phyloP scores from a whole-genome alignment of 306 rosid species.

The Prunus mume region DNA sequence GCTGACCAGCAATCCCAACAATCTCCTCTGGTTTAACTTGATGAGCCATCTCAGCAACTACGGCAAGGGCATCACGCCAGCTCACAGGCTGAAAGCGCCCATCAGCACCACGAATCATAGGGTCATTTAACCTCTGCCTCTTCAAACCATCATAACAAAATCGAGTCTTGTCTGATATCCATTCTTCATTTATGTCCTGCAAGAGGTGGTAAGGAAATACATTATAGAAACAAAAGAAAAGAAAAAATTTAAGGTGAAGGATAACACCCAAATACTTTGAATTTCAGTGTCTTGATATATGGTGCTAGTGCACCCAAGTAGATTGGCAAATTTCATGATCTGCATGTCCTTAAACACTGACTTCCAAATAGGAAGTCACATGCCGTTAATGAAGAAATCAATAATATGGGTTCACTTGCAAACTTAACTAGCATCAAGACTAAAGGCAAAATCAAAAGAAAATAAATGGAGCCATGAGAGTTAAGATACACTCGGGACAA shows the following conservation, averaged over 20 bases:
- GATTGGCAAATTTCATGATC: neutral
- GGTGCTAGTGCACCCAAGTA: neutral
- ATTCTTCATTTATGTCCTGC: conserved; percentile 97
- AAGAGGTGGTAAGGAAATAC: conserved; percentile 12
- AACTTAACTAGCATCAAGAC: neutral
- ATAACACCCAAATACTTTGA: neutral
- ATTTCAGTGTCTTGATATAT: neutral
- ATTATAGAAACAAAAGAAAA: neutral
- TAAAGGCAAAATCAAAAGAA: neutral
- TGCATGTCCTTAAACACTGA: neutral
- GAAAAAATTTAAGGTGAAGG: neutral
- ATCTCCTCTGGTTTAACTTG: conserved; percentile 79
- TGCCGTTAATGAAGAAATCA: neutral
- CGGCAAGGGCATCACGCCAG: conserved; percentile 94
- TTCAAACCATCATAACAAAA: conserved; percentile 97
- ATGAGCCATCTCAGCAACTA: conserved; percentile 76
- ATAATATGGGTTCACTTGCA: neutral
- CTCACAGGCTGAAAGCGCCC: conserved; percentile 88
- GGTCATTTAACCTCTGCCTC: conserved; percentile 98
- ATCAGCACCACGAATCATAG: conserved; percentile 94
- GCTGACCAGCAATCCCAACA: conserved; percentile 88
- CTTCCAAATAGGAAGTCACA: neutral
- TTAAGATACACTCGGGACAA: neutral
- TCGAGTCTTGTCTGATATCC: conserved; percentile 99
- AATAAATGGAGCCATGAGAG: neutral